Evolutionary conservation across 768 basidiomycete genomes (phyloP).

Genomic region (Cyclocybe aegerita): DNA sequence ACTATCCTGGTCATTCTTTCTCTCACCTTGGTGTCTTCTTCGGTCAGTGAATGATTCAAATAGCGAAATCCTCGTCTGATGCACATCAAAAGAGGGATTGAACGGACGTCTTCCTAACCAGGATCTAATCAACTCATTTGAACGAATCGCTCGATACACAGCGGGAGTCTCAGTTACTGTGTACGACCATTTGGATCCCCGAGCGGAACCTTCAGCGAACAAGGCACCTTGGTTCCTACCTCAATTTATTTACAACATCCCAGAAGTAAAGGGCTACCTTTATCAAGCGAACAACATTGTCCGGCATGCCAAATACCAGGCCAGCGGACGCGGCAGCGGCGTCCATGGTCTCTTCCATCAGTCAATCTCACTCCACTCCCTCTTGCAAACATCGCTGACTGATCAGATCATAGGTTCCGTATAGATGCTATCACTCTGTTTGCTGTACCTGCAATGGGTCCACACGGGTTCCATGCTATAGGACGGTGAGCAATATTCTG

Average conservation of each 20-base stretch:
- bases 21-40: slow-evolving; percentile 94
- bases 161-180: slow-evolving; percentile 77
- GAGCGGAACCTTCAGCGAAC: slow-evolving; percentile 33
- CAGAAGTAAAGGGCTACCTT: slow-evolving; percentile 48
- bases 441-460: slow-evolving; percentile 83
- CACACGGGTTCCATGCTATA: slow-evolving; percentile 93
- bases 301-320: slow-evolving; percentile 73
- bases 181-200: slow-evolving; percentile 71
- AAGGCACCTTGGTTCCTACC: slow-evolving; percentile 42
- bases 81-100: slow-evolving; percentile 69
- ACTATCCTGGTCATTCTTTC: slow-evolving; percentile 97
- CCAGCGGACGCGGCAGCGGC: slow-evolving; percentile 79
- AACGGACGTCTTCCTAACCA: slow-evolving; percentile 97
- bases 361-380: slow-evolving; percentile 37
- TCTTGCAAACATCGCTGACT: not conserved
- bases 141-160: slow-evolving; percentile 67
- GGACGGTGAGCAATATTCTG: slow-evolving; percentile 60
- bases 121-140: slow-evolving; percentile 85
- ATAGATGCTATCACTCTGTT: slow-evolving; percentile 94
- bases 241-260: slow-evolving; percentile 35
- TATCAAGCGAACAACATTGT: slow-evolving; percentile 65
- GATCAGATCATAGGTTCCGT: slow-evolving; percentile 62
- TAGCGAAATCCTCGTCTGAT: not conserved
- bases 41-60: slow-evolving; percentile 48
- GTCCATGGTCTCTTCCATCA: slow-evolving; percentile 89